A percentile compares a stretch with the other conserved stretches of the same genome.
Conservation (phyloP, 1,139 yeast species). For the Scheffersomyces lignicola region DNA sequence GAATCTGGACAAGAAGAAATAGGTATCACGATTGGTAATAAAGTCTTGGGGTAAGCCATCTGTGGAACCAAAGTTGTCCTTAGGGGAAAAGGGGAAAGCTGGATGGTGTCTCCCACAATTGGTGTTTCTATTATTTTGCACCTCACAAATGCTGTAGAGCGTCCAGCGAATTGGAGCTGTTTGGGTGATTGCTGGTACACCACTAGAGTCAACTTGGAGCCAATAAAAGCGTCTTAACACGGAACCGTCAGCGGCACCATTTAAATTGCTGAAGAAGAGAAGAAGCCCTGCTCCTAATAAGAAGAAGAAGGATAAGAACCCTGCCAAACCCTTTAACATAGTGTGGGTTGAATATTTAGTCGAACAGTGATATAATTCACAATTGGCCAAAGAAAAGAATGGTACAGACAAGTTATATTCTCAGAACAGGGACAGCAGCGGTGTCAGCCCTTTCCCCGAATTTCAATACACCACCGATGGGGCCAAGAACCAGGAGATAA, state of each 20-base stretch:
- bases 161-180: constrained; percentile 59
- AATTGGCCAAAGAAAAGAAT: no score
- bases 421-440: no score
- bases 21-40: constrained; percentile 42
- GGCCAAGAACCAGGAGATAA: no score
- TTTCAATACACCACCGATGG: no score
- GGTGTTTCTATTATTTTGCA: constrained; percentile 31
- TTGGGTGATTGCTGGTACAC: constrained; percentile 39
- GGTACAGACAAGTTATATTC: no score
- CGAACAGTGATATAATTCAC: no score
- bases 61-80: constrained; percentile 49
- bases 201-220: constrained; percentile 68
- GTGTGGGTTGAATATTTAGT: background rate
- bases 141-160: constrained; percentile 63
- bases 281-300: constrained; percentile 49
- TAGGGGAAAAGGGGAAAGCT: constrained; percentile 70
- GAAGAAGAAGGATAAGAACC: constrained; percentile 26
- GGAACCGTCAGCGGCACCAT: constrained; percentile 57
- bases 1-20: constrained; percentile 63
- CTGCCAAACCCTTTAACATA: background rate
- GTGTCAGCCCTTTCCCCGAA: no score
- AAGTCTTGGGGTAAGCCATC: constrained; percentile 51
- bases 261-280: constrained; percentile 60
- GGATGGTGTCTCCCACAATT: constrained; percentile 51
- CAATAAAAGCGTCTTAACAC: constrained; percentile 60